phyloP scores from a whole-genome alignment of 306 rosid species.

The Medicago ruthenica region DNA sequence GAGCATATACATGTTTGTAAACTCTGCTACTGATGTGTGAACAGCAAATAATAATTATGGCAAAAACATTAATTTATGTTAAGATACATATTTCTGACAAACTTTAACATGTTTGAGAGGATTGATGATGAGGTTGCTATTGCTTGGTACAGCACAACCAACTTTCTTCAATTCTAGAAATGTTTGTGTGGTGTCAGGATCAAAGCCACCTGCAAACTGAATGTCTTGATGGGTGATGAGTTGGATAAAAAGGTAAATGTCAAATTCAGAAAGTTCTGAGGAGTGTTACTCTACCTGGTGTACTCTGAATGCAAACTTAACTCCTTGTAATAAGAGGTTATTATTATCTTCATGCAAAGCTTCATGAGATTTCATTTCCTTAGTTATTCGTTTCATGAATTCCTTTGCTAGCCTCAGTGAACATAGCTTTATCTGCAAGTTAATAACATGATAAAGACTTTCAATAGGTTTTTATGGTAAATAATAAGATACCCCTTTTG shows the following conservation, averaged over 20 bases:
- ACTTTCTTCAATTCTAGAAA: conserved; percentile 74
- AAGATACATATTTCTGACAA: conserved; percentile 33
- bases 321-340: conserved; percentile 69
- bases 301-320: conserved; percentile 78
- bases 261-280: background rate
- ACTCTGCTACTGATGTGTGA: conserved; percentile 29
- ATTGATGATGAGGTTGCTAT: conserved; percentile 37
- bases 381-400: conserved; percentile 67
- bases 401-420: conserved; percentile 73
- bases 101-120: conserved; percentile 23
- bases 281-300: conserved; percentile 71
- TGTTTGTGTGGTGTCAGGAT: conserved; percentile 56
- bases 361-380: conserved; percentile 56
- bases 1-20: conserved; percentile 39
- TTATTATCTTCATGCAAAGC: conserved; percentile 55
- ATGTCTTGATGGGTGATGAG: conserved; percentile 38
- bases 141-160: conserved; percentile 48
- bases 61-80: conserved; percentile 29
- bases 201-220: conserved; percentile 98
- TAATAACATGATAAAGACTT: background rate
- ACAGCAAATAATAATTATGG: conserved; percentile 19
- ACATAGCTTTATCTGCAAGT: conserved; percentile 76
- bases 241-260: background rate
- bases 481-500: conserved; percentile 4
- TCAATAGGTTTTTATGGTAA: background rate